Conservation (phyloP, 805 yeast genomes). For the Saturnispora ahearnii region DNA sequence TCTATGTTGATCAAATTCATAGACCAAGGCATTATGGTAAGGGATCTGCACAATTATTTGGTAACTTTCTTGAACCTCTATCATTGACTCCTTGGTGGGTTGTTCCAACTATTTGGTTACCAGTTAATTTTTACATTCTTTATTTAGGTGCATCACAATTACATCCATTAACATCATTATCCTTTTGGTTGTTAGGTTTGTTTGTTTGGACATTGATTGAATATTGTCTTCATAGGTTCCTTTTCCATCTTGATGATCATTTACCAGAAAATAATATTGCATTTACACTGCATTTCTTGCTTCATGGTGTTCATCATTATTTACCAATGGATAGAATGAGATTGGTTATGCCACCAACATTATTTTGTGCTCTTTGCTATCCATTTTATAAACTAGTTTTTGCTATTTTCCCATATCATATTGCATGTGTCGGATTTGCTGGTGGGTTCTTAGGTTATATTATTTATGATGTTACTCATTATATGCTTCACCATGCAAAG, state of each 20-base stretch:
- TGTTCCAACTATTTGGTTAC: constrained; percentile 82
- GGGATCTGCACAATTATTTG: constrained; percentile 93
- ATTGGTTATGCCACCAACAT: constrained; percentile 93
- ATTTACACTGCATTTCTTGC: constrained; percentile 74
- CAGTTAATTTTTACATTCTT: constrained; percentile 59
- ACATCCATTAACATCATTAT: constrained; percentile 37
- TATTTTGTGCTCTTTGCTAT: constrained; percentile 58
- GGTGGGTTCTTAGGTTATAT: constrained; percentile 95
- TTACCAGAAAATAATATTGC: constrained; percentile 74
- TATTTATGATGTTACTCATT: constrained; percentile 88
- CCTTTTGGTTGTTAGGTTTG: constrained; percentile 70
- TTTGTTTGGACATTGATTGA: constrained; percentile 92
- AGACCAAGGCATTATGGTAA: constrained; percentile 97
- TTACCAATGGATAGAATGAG: constrained; percentile 93
- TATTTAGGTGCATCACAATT: constrained; percentile 46
- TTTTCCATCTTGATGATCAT: constrained; percentile 84
- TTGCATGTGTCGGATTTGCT: constrained; percentile 88
- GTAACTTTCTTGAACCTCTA: constrained; percentile 87
- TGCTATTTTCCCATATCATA: constrained; percentile 62
- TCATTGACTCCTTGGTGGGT: constrained; percentile 93
- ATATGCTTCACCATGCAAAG: constrained; percentile 79
- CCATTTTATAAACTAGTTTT: constrained; percentile 83
- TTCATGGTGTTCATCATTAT: constrained; percentile 96
- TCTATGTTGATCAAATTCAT: constrained; percentile 92
- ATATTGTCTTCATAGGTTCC: constrained; percentile 77